Conservation (phyloP, 2,329 filamentous ascomycete genomes). For the Hymenotorrendiella dingleyae region DNA sequence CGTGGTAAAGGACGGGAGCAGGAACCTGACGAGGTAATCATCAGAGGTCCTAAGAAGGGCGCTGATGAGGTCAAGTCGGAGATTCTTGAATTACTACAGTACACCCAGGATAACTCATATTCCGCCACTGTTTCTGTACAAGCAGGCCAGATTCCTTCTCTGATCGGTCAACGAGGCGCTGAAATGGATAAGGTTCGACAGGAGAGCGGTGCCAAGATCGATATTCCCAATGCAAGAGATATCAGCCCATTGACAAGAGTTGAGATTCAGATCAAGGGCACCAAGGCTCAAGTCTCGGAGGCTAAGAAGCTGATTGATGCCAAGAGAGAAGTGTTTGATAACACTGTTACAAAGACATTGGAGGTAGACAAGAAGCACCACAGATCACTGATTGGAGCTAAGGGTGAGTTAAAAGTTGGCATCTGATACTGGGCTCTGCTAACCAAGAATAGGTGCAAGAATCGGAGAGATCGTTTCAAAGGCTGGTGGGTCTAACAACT, state of each 20-base stretch:
- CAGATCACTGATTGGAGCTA: slow-evolving; percentile 78
- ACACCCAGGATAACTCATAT: slow-evolving; percentile 80
- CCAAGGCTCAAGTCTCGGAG: slow-evolving; percentile 81
- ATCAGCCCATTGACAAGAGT: slow-evolving; percentile 62
- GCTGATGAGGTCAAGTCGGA: slow-evolving; percentile 90
- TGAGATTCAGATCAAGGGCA: slow-evolving; percentile 88
- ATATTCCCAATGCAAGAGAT: slow-evolving; percentile 79
- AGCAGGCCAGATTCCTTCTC: slow-evolving; percentile 84
- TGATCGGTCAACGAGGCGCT: slow-evolving; percentile 86
- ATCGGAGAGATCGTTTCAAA: slow-evolving; percentile 81
- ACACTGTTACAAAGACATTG: slow-evolving; percentile 77
- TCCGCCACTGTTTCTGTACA: slow-evolving; percentile 77
- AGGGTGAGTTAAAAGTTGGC: slow-evolving; percentile 54
- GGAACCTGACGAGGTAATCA: slow-evolving; percentile 78
- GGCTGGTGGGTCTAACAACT: slow-evolving; percentile 80
- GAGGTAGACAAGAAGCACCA: slow-evolving; percentile 95
- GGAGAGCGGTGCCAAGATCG: slow-evolving; percentile 79
- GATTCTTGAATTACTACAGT: slow-evolving; percentile 81
- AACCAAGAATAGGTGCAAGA: slow-evolving; percentile 58
- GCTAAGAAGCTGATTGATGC: slow-evolving; percentile 87
- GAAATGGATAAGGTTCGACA: slow-evolving; percentile 88
- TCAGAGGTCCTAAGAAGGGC: slow-evolving; percentile 88
- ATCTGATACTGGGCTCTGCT: background rate
- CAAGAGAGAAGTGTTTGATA: slow-evolving; percentile 80
- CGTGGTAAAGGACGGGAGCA: slow-evolving; percentile 64